Evolutionary conservation across 768 basidiomycete genomes (phyloP).

Genomic region (Piloderma croceum): DNA sequence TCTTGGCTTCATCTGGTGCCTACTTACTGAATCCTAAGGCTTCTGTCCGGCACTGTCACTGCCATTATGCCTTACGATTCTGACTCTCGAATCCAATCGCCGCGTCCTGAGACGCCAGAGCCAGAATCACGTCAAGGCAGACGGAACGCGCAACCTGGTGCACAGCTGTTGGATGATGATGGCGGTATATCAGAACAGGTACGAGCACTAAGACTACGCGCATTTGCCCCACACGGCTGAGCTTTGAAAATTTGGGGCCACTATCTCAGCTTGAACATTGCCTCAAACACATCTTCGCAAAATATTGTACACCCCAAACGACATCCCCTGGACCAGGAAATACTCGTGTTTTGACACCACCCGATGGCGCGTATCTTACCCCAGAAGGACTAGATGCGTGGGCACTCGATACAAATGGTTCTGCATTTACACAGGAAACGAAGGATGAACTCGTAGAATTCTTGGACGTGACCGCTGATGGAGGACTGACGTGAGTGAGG

Average conservation of each 20-base stretch:
- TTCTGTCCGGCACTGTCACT: slow-evolving; percentile 3
- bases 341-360: slow-evolving; percentile 37
- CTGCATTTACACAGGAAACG: slow-evolving; percentile 62
- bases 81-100: slow-evolving; percentile 40
- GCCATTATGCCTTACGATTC: no score
- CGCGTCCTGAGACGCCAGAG: slow-evolving; percentile 58
- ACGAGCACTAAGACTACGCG: slow-evolving; percentile 11
- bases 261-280: slow-evolving; percentile 54
- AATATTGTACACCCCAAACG: slow-evolving; percentile 56
- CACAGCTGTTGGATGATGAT: slow-evolving; percentile 64
- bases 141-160: slow-evolving; percentile 43
- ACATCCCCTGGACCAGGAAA: slow-evolving; percentile 13
- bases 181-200: slow-evolving; percentile 65
- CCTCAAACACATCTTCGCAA: slow-evolving; percentile 72
- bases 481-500: slow-evolving; percentile 60
- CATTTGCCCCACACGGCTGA: no score
- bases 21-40: background rate
- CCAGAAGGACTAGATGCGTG: slow-evolving; percentile 63
- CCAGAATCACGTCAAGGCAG: slow-evolving; percentile 56
- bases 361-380: slow-evolving; percentile 51
- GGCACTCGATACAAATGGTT: slow-evolving; percentile 79
- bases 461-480: slow-evolving; percentile 68
- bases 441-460: slow-evolving; percentile 75
- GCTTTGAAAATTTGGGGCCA: slow-evolving; percentile 1
- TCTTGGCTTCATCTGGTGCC: no score